Conservation (phyloP, 345 rosid species). For the Hevea brasiliensis region DNA sequence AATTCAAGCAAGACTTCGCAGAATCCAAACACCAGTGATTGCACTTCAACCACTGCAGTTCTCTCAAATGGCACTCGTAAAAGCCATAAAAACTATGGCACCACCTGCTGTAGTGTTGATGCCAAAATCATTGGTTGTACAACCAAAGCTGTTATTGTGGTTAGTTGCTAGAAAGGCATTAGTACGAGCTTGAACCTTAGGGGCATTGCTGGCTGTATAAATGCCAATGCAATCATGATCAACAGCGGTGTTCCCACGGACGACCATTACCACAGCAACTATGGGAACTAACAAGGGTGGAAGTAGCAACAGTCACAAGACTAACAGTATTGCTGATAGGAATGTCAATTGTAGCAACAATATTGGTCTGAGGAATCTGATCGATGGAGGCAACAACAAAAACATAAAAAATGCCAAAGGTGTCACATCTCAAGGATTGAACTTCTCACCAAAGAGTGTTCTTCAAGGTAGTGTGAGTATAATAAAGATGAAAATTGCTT, state of each 20-base stretch:
- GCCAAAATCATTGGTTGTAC: background rate
- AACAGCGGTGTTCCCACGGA: constrained; percentile 5
- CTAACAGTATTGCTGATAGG: constrained; percentile 14
- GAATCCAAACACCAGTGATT: constrained; percentile 13
- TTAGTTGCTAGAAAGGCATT: background rate
- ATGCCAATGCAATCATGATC: background rate
- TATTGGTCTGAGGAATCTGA: constrained; percentile 10
- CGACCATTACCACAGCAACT: background rate
- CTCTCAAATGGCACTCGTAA: constrained; percentile 17
- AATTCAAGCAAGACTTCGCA: constrained; percentile 28
- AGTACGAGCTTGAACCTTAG: background rate
- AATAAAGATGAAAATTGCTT: background rate
- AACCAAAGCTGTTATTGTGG: background rate
- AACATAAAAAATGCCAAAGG: constrained; percentile 13
- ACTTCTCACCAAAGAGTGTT: constrained; percentile 60
- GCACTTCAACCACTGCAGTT: background rate
- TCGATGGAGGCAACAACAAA: constrained; percentile 14
- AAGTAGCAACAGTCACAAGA: constrained; percentile 8
- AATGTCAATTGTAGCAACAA: constrained; percentile 23
- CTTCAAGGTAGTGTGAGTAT: constrained; percentile 50
- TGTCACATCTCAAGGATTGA: constrained; percentile 31
- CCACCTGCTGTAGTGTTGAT: constrained; percentile 17
- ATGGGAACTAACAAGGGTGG: background rate
- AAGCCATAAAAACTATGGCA: constrained; percentile 10
- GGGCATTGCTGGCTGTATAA: background rate